Percentiles rank a stretch among this genome's conserved stretches.
Evolutionary conservation across 805 yeast species (phyloP).

Genomic region (Suhomyces canberraensis): DNA sequence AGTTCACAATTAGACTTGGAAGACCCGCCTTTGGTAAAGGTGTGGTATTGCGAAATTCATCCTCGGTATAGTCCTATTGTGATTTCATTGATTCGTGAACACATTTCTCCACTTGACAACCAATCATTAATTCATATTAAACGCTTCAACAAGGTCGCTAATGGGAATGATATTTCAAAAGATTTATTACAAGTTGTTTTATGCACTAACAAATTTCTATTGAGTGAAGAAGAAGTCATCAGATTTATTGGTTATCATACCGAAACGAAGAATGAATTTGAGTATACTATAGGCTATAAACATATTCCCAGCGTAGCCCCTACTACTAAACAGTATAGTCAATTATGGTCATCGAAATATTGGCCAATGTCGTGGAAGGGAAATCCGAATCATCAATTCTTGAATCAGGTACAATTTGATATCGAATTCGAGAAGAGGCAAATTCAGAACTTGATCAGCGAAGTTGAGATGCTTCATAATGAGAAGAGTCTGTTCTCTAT

Average conservation of each 20-base stretch:
- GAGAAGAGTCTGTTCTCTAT: background rate
- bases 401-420: constrained; percentile 55
- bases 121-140: constrained; percentile 46
- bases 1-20: constrained; percentile 15
- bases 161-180: background rate
- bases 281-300: background rate
- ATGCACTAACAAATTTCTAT: constrained; percentile 39
- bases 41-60: constrained; percentile 48
- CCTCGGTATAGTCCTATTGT: constrained; percentile 34
- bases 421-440: constrained; percentile 37
- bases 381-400: constrained; percentile 70
- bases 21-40: constrained; percentile 29
- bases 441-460: constrained; percentile 14
- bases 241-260: background rate
- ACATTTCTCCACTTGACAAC: constrained; percentile 23
- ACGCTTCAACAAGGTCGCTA: constrained; percentile 46
- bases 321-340: constrained; percentile 60
- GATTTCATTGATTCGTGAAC: constrained; percentile 24
- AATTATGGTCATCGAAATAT: constrained; percentile 58
- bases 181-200: constrained; percentile 38
- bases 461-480: constrained; percentile 1
- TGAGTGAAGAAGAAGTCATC: constrained; percentile 19
- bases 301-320: constrained; percentile 40
- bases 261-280: background rate
- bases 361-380: constrained; percentile 98